A percentile compares a stretch with the other conserved stretches of the same genome.
phyloP scores from a whole-genome alignment of 768 basidiomycete species.

The Chalciporus piperatus region DNA sequence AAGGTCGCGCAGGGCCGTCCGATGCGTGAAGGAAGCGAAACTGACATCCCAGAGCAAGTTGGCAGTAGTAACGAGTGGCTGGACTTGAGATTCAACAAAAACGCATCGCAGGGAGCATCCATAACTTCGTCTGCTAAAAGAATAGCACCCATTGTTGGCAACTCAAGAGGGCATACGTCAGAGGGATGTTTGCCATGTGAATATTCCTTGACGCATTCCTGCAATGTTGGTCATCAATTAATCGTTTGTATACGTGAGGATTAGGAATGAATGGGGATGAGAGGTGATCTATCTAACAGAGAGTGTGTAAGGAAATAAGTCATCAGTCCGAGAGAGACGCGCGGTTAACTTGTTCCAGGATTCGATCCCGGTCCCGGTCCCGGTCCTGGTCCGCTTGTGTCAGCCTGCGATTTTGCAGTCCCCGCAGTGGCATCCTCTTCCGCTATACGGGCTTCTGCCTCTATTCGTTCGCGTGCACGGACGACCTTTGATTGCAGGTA shows the following conservation, averaged over 20 bases:
- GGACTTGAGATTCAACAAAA: too few species aligned
- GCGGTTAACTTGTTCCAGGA: constrained; percentile 20
- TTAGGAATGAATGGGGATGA: constrained; percentile 29
- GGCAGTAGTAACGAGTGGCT: too few species aligned
- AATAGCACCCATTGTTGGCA: background rate
- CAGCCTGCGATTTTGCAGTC: constrained; percentile 18
- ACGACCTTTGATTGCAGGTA: constrained; percentile 98
- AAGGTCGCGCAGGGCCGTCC: too few species aligned
- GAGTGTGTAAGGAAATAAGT: constrained; percentile 15
- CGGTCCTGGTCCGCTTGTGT: constrained; percentile 15
- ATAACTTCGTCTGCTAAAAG: too few species aligned
- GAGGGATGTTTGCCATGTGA: background rate
- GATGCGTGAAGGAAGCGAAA: too few species aligned
- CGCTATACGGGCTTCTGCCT: constrained; percentile 64
- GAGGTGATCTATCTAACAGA: constrained; percentile 18
- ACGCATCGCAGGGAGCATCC: too few species aligned
- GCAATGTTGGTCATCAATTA: constrained; percentile 11
- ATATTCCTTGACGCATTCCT: background rate
- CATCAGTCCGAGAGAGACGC: background rate
- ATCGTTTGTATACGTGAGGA: constrained; percentile 12
- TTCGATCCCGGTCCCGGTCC: constrained; percentile 17
- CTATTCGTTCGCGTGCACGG: constrained; percentile 90
- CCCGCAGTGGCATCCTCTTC: constrained; percentile 19
- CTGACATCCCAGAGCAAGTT: too few species aligned
- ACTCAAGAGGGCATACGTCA: background rate